phyloP scores from a whole-genome alignment of 2,329 filamentous ascomycete genomes.

The Epichloe uncinata region DNA sequence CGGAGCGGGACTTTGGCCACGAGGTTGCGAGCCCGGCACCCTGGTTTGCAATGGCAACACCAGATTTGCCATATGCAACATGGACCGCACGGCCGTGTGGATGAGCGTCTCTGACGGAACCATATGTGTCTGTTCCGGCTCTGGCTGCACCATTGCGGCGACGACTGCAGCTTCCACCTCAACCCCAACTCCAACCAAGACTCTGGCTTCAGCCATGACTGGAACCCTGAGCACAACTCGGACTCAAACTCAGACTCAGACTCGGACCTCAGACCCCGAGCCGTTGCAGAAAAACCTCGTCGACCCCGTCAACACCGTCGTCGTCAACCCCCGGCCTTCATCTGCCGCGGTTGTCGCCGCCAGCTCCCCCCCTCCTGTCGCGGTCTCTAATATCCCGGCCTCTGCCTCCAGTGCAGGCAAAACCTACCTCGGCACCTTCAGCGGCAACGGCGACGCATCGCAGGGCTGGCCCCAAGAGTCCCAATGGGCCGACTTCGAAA shows the following conservation, averaged over 20 bases:
- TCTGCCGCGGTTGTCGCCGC: not conserved
- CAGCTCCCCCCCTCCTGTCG: not conserved
- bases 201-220: too few relatives aligned
- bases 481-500: constrained; percentile 17
- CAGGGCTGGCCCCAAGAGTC: constrained; percentile 17
- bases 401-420: not conserved
- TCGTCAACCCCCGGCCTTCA: not conserved
- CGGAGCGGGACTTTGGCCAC: not conserved
- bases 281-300: not conserved
- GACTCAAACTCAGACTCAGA: not conserved
- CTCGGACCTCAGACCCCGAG: not conserved
- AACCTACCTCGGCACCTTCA: not conserved
- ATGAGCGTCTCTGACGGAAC: constrained; percentile 1
- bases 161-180: not conserved
- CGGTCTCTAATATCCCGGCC: not conserved
- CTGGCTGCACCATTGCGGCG: not conserved
- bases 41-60: constrained; percentile 1
- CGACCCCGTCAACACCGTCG: too few relatives aligned
- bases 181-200: too few relatives aligned
- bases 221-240: not conserved
- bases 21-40: not conserved
- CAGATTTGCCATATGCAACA: constrained; percentile 1
- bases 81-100: not conserved
- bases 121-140: not conserved
- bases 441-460: not conserved